A percentile compares a stretch with the other conserved stretches of the same genome.
Conservation (phyloP, 768 basidiomycete genomes). For the Podaxis pistillaris region DNA sequence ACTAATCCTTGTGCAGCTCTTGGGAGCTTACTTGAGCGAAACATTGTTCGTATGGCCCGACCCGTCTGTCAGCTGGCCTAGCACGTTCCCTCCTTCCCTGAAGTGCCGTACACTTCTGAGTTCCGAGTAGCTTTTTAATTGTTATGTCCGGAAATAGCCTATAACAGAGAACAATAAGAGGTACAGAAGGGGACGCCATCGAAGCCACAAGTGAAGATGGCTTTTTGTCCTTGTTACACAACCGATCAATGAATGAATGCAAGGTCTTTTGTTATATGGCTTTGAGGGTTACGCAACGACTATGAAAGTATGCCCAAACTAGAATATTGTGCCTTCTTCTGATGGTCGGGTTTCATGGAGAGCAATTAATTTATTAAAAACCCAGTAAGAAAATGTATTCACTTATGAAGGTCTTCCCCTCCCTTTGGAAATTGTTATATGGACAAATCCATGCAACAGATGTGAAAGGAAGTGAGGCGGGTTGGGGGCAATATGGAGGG, state of each 20-base stretch:
- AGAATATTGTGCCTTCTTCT: too few relatives aligned
- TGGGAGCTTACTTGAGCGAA: not conserved
- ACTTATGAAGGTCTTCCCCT: too few relatives aligned
- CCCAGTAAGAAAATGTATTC: too few relatives aligned
- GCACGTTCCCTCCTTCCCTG: not conserved
- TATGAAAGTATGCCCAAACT: too few relatives aligned
- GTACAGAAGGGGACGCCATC: not conserved
- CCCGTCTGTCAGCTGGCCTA: not conserved
- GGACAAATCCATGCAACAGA: too few relatives aligned
- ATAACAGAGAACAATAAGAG: not conserved
- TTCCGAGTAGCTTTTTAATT: not conserved
- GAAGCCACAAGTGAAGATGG: not conserved
- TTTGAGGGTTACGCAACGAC: too few relatives aligned
- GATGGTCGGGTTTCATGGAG: too few relatives aligned
- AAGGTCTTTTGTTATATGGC: not conserved
- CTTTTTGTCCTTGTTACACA: not conserved
- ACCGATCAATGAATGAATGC: not conserved
- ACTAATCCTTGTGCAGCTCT: not conserved
- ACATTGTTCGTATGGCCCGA: not conserved
- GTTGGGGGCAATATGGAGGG: too few relatives aligned
- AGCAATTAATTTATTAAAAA: too few relatives aligned
- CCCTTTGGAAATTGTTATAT: too few relatives aligned
- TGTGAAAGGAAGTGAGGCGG: too few relatives aligned
- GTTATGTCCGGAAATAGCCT: conserved; percentile 3
- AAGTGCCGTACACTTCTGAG: not conserved